phyloP scores from a whole-genome alignment of 176 grass and related monocot genomes.

The Otatea glauca region DNA sequence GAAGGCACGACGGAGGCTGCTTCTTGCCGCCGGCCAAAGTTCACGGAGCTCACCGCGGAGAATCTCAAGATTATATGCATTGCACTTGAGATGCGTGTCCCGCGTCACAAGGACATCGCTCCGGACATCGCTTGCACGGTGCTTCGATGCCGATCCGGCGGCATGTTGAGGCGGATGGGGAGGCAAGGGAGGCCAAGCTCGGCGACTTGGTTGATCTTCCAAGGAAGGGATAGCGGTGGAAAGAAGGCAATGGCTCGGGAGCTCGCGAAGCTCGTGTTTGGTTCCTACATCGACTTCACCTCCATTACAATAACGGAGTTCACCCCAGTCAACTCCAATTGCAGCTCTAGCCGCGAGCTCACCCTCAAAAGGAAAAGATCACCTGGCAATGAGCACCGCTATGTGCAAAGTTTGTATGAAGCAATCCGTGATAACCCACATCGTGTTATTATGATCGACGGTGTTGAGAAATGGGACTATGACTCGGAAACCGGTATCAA shows the following conservation, averaged over 20 bases:
- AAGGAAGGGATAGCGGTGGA: conserved; percentile 49
- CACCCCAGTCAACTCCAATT: conserved; percentile 1
- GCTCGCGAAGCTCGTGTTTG: conserved; percentile 72
- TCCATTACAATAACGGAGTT: conserved; percentile 42
- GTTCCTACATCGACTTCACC: conserved; percentile 47
- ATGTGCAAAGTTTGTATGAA: conserved; percentile 41
- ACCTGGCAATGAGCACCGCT: not conserved
- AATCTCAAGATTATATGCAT: conserved; percentile 68
- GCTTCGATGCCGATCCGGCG: conserved; percentile 66
- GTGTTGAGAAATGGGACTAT: conserved; percentile 35
- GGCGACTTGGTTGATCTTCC: conserved; percentile 71
- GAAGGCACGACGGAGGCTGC: not conserved
- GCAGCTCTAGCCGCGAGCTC: conserved; percentile 18
- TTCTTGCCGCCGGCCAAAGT: conserved; percentile 39
- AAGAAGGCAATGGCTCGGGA: conserved; percentile 61
- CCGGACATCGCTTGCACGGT: conserved; percentile 60
- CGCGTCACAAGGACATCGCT: conserved; percentile 49
- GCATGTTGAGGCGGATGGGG: conserved; percentile 25
- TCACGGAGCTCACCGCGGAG: conserved; percentile 74
- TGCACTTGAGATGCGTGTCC: conserved; percentile 54
- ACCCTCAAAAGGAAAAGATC: conserved; percentile 35
- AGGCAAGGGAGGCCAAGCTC: conserved; percentile 23
- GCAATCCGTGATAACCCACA: conserved; percentile 54
- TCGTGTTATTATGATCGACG: conserved; percentile 66
- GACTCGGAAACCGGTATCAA: conserved; percentile 36